Conservation (phyloP, 164 flowering plant species). For the Chimonanthus salicifolius region DNA sequence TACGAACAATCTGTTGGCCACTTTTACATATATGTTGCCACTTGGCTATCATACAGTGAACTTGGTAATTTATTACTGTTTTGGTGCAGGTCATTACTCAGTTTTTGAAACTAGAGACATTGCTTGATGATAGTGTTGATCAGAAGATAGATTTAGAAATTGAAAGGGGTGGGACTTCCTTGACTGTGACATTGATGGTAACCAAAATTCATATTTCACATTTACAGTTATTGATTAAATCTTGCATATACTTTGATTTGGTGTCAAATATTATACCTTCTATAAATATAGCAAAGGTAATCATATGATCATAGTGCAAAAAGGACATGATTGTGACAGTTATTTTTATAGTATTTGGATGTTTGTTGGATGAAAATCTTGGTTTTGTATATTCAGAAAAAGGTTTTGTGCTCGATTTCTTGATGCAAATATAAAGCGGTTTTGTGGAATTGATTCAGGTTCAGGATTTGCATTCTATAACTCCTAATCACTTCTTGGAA, state of each 20-base stretch:
- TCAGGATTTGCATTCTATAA: slow-evolving; percentile 84
- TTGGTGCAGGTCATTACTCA: slow-evolving; percentile 84
- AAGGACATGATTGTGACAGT: neutral
- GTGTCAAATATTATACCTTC: neutral
- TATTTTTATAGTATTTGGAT: neutral
- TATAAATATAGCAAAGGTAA: neutral
- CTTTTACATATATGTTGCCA: neutral
- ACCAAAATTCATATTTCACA: neutral
- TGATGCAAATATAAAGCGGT: neutral
- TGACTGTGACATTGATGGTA: slow-evolving; percentile 59
- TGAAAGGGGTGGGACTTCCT: slow-evolving; percentile 84
- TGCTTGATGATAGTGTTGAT: slow-evolving; percentile 78
- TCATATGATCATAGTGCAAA: neutral
- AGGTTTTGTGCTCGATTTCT: neutral
- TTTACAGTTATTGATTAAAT: neutral
- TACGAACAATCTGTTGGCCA: too few relatives aligned
- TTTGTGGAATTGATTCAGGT: slow-evolving; percentile 41
- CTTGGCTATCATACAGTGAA: neutral
- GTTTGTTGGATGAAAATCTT: neutral
- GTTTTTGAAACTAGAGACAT: slow-evolving; percentile 74
- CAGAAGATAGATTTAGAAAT: slow-evolving; percentile 50
- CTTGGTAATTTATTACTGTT: slow-evolving; percentile 9
- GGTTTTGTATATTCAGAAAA: neutral
- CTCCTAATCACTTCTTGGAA: slow-evolving; percentile 85
- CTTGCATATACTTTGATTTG: neutral